Percentiles rank a stretch among this genome's conserved stretches.
These are phyloP conservation scores for Jacaranda mimosifolia DNA, from an alignment of 257 asterid genomes.

Conservation along the genomic window DNA sequence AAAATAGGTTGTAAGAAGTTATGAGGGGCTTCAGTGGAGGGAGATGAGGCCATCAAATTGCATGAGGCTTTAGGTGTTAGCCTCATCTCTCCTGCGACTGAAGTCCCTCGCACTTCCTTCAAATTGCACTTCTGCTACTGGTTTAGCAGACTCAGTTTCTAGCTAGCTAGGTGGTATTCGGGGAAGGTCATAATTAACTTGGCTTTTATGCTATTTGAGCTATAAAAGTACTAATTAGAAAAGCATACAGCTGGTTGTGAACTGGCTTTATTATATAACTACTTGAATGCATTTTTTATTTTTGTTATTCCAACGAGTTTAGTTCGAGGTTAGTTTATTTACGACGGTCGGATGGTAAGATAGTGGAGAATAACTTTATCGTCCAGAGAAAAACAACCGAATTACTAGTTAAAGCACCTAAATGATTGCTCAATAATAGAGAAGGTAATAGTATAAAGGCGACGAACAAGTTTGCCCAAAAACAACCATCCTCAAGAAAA, in stretches of 20 bases:
- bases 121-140: neutral
- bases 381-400: too few relatives aligned
- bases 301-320: too few relatives aligned
- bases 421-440: too few relatives aligned
- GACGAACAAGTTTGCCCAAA: too few relatives aligned
- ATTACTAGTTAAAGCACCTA: too few relatives aligned
- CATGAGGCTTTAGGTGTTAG: too few relatives aligned
- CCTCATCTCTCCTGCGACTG: conserved; percentile 39
- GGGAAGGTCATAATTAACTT: neutral
- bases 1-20: neutral
- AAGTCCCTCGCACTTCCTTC: conserved; percentile 26
- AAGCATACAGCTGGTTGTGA: conserved; percentile 22
- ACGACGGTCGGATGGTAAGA: too few relatives aligned
- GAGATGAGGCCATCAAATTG: conserved; percentile 19
- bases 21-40: conserved; percentile 24
- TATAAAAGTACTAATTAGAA: neutral
- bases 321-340: too few relatives aligned
- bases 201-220: neutral
- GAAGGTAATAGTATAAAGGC: too few relatives aligned
- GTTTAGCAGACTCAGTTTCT: neutral
- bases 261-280: conserved; percentile 2
- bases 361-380: too few relatives aligned
- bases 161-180: neutral
- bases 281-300: too few relatives aligned
- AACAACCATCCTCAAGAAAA: too few relatives aligned